phyloP scores from a whole-genome alignment of 352 stramenopile genomes.

The Bremia lactucae region DNA sequence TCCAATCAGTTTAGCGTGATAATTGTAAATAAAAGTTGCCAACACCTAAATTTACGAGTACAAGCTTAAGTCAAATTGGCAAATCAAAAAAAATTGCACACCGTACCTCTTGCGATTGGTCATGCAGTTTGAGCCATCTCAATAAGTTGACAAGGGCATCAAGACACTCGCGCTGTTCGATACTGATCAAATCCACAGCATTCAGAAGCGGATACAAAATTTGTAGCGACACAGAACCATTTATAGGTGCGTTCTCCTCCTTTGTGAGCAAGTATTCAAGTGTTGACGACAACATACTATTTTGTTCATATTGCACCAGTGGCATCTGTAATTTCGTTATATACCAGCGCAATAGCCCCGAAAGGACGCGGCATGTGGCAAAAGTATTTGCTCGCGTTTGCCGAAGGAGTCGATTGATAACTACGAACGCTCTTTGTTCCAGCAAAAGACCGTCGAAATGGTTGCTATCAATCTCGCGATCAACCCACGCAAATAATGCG shows the following conservation, averaged over 20 bases:
- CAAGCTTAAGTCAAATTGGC: too few relatives aligned
- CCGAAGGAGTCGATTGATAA: conserved; percentile 45
- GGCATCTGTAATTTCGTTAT: conserved; percentile 29
- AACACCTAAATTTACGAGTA: too few relatives aligned
- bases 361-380: conserved; percentile 29
- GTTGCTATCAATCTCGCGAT: conserved; percentile 40
- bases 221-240: conserved; percentile 19
- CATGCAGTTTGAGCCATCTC: conserved; percentile 27
- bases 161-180: conserved; percentile 63
- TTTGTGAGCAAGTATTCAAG: conserved; percentile 50
- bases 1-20: conserved; percentile 34
- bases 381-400: conserved; percentile 24
- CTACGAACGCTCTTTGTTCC: conserved; percentile 37
- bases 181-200: conserved; percentile 52
- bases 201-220: conserved; percentile 63
- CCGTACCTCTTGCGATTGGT: conserved; percentile 34
- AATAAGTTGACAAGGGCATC: conserved; percentile 53
- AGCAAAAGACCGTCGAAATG: conserved; percentile 53
- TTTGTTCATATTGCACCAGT: conserved; percentile 38
- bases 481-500: conserved; percentile 28
- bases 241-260: conserved; percentile 7
- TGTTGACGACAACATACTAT: conserved; percentile 47
- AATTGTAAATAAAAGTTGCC: conserved; percentile 23
- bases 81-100: too few relatives aligned
- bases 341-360: conserved; percentile 35